Evolutionary conservation across 2,329 filamentous ascomycete genomes (phyloP), one percentile per base, ranked within the genome.

Genomic region (Diaporthe longicolla): DNA sequence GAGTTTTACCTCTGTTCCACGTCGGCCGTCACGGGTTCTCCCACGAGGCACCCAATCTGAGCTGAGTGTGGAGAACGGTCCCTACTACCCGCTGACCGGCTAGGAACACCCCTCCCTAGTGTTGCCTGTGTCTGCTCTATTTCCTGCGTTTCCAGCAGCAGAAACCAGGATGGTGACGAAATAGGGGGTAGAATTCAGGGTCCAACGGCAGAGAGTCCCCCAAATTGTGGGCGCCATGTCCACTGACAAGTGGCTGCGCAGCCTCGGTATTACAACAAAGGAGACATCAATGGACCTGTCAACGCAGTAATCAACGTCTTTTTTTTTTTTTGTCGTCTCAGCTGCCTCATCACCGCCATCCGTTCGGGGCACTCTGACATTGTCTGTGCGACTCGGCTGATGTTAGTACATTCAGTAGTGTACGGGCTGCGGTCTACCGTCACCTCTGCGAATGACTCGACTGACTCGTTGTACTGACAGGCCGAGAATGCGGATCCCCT

Each of bases 1-100:
- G 32, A 54, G 63, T 68, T 68, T 54, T 68, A 68, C 63, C 48
- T 68, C 63, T 68, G 63, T 68, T 68, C 63, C 63, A 68, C 63
- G 48, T 68, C 63, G 48, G 63, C 19, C 63, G 63, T 68, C 63
- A 68, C 63, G 48, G 63, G 63, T 68, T 68, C 63, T 11, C 15
- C 32, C 63, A 50, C 63, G 48, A 66, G 48, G 48, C 29, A 32
- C 17, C 63, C 15, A 54, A 68, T 48, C 48, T 68, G 63, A 54
- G 63, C 4, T 40, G 63, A 68, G 63, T 43, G 63, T 68, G 63
- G 63, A 68, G 63, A 68, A 68, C 48, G 40, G 40, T 43, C 63
- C 26, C 29, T 52, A 37, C 15, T 37, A 13, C 21, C 63, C 63
- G 48, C 48, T 54, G 15, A 3, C 8, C n/a, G 32, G 32, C 48